Evolutionary conservation across 2,329 filamentous ascomycete genomes (phyloP), one percentile per base, ranked within the genome.

Genomic region (Hawksworthiomyces lignivorus): DNA sequence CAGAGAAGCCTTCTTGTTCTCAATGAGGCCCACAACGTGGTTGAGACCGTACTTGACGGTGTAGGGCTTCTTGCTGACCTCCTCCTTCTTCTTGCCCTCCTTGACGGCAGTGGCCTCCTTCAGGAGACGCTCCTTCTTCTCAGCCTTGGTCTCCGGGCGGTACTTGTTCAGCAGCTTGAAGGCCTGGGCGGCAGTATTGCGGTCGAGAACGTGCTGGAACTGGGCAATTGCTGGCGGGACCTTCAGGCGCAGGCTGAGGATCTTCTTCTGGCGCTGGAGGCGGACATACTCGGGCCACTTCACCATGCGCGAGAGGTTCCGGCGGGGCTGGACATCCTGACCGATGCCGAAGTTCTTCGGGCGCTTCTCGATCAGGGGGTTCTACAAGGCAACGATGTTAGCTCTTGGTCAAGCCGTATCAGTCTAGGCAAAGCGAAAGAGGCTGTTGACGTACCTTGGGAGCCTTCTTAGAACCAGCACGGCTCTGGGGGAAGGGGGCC

Each of bases 91-190:
- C 86, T 97, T 96, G 70, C 94, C 92, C 72, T 97, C 89, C 68
- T 88, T 82, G 68, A 98, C 81, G 62, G 92, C 94, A 60, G 89
- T 95, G 54, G 94, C 92, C 81, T 98, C 92, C 80, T 95, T 88
- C 68, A 86, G 81, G 54, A 98, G 79, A 73, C 92, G 88, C 78
- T 98, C 94, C 83, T 97, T 98, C 87, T 98, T 98, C 84, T 97
- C 90, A 60, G 77, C 75, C 83, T 96, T 97, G 70, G 87, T 94
- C 81, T 98, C 92, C 56, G 92, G 92, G 61, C 90, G 88, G 84
- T 98, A 98, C 81, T 98, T 98, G 86, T 95, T 94, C 65, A 98
- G 86, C 65, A 98, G 84, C 82, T 97, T 97, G 80, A 98, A 92
- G 54, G 87, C 78, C 77, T 97, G 90, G 60, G 88, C 86, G 57